Conservation (phyloP, 805 yeast species). For the Lipomyces lipofer region DNA sequence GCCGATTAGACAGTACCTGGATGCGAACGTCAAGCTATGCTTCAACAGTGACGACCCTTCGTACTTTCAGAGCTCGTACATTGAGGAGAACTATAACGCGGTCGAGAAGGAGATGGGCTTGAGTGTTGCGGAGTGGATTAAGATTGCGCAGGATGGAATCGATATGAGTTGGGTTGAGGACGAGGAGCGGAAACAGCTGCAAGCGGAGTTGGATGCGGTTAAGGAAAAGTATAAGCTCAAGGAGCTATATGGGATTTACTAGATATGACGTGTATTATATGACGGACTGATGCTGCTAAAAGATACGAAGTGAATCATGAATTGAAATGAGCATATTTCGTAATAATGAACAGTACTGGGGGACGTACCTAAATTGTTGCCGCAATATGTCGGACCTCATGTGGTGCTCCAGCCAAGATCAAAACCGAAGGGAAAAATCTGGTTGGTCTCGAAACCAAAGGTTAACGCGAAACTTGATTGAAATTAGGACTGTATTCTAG, state of each 20-base stretch:
- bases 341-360: too few species aligned
- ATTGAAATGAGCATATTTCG: too few species aligned
- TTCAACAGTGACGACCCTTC: conserved; percentile 81
- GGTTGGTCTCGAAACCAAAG: too few species aligned
- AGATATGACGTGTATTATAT: not conserved
- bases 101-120: conserved; percentile 69
- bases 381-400: too few species aligned
- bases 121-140: conserved; percentile 59
- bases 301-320: too few species aligned
- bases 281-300: too few species aligned
- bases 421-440: too few species aligned
- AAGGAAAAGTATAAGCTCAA: conserved; percentile 25
- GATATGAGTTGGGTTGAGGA: conserved; percentile 71
- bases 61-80: conserved; percentile 76
- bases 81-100: conserved; percentile 68
- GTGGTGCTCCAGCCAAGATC: too few species aligned
- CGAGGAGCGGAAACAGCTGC: conserved; percentile 51
- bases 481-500: too few species aligned
- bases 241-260: conserved; percentile 28
- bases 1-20: conserved; percentile 64
- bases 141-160: conserved; percentile 64
- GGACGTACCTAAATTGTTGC: too few species aligned
- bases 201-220: conserved; percentile 32
- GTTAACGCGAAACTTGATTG: too few species aligned
- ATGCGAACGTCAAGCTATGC: conserved; percentile 66